These are phyloP conservation scores for Dipsacomyces acuminosporus DNA, from an alignment of 371 early-diverging fungal species.

Conservation along the genomic window DNA sequence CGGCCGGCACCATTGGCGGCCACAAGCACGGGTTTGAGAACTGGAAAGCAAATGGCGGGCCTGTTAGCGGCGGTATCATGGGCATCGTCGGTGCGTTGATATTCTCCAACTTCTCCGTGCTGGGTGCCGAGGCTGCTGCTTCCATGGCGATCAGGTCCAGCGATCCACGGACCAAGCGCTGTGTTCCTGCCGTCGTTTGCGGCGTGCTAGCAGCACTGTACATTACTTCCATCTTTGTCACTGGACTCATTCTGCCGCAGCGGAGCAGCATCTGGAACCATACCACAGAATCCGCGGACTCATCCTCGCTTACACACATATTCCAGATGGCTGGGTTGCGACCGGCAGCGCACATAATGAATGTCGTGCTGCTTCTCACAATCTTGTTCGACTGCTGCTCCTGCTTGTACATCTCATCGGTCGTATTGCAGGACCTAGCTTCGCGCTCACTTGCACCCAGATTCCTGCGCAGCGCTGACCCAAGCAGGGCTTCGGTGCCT, in stretches of 20 bases:
- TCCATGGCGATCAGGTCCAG: slow-evolving; percentile 61
- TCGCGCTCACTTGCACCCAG: slow-evolving; percentile 59
- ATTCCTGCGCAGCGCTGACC: slow-evolving; percentile 10
- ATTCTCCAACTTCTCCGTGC: slow-evolving; percentile 76
- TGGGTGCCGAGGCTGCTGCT: slow-evolving; percentile 69
- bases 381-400: slow-evolving; percentile 63
- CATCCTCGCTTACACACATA: slow-evolving; percentile 63
- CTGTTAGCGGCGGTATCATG: slow-evolving; percentile 57
- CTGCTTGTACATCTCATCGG: slow-evolving; percentile 56
- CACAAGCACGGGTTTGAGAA: slow-evolving; percentile 59
- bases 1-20: slow-evolving; percentile 53
- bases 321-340: slow-evolving; percentile 58
- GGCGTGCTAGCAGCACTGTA: slow-evolving; percentile 64
- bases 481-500: slow-evolving; percentile 9
- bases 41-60: slow-evolving; percentile 15
- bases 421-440: slow-evolving; percentile 55
- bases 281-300: slow-evolving; percentile 47
- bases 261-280: slow-evolving; percentile 49
- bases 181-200: slow-evolving; percentile 58
- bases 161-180: slow-evolving; percentile 59
- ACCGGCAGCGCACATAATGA: slow-evolving; percentile 57
- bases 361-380: slow-evolving; percentile 59
- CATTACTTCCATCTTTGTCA: slow-evolving; percentile 57
- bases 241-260: slow-evolving; percentile 62
- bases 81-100: slow-evolving; percentile 66